Percentiles rank a stretch among this genome's conserved stretches.
Evolutionary conservation across 208 protist genomes (phyloP).

Genomic region (Phytomonas francai): DNA sequence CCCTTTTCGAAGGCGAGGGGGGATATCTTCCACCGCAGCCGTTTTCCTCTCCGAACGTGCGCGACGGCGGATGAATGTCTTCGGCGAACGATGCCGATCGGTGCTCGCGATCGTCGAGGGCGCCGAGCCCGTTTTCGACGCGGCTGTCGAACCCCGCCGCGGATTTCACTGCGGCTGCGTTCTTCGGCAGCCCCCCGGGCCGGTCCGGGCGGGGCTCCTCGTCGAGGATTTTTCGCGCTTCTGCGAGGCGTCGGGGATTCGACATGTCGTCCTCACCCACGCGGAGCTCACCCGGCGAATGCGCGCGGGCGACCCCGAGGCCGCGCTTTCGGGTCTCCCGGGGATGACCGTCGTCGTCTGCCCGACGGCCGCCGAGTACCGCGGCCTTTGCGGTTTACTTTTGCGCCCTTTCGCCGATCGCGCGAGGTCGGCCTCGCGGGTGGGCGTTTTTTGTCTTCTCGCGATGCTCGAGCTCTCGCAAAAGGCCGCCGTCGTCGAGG

Average conservation of each 20-base stretch:
- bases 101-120: slow-evolving; percentile 23
- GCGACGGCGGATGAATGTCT: slow-evolving; percentile 24
- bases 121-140: background rate
- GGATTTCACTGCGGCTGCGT: slow-evolving; percentile 20
- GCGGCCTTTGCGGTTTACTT: background rate
- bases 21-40: background rate
- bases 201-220: background rate
- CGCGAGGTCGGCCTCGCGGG: background rate
- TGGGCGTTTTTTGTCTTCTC: slow-evolving; percentile 10
- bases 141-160: background rate
- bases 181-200: slow-evolving; percentile 1
- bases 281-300: slow-evolving; percentile 1
- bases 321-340: background rate
- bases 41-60: background rate
- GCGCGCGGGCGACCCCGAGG: background rate
- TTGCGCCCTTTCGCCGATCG: background rate
- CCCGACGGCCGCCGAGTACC: background rate
- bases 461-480: slow-evolving; percentile 17
- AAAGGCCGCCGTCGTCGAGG: background rate
- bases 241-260: slow-evolving; percentile 1
- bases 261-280: background rate
- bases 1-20: background rate
- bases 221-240: background rate
- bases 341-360: background rate
- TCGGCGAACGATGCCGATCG: slow-evolving; percentile 28